Evolutionary conservation across 495 filamentous ascomycete species (phyloP).

Genomic region (Rusavskia elegans): DNA sequence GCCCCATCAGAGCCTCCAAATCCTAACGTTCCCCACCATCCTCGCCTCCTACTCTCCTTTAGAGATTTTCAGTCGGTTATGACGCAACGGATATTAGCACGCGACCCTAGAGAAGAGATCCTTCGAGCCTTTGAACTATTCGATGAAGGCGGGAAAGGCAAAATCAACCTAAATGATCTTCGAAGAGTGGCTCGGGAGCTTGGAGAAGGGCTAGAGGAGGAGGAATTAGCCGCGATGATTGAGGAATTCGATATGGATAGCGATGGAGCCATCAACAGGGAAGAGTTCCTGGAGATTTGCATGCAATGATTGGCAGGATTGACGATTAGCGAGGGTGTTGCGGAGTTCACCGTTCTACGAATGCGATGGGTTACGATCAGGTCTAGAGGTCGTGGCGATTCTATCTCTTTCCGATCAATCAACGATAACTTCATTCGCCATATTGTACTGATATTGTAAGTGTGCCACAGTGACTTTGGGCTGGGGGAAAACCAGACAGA

Average conservation of each 20-base stretch:
- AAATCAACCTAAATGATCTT: slow-evolving; percentile 75
- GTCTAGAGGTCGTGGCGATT: no score
- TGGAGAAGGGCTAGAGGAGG: slow-evolving; percentile 79
- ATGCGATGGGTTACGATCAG: not conserved
- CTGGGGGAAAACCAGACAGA: no score
- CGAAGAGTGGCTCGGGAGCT: slow-evolving; percentile 77
- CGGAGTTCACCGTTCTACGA: not conserved
- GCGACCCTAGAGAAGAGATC: slow-evolving; percentile 86
- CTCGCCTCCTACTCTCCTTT: slow-evolving; percentile 49
- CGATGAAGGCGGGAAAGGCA: slow-evolving; percentile 62
- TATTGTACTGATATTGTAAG: no score
- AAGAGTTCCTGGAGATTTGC: slow-evolving; percentile 81
- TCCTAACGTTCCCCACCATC: slow-evolving; percentile 10
- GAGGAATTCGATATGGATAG: slow-evolving; percentile 96
- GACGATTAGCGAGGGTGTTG: not conserved
- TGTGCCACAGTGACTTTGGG: no score
- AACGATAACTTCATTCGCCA: no score
- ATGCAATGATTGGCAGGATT: slow-evolving; percentile 25
- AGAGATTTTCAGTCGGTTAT: slow-evolving; percentile 65
- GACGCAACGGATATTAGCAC: slow-evolving; percentile 57
- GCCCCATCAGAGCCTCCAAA: slow-evolving; percentile 26
- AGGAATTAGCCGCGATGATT: slow-evolving; percentile 89
- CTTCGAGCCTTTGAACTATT: slow-evolving; percentile 83
- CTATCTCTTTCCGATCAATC: no score
- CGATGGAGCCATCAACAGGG: slow-evolving; percentile 72